Evolutionary conservation across 2,329 filamentous ascomycete genomes (phyloP).

Genomic region (Tolypocladium tundrense): DNA sequence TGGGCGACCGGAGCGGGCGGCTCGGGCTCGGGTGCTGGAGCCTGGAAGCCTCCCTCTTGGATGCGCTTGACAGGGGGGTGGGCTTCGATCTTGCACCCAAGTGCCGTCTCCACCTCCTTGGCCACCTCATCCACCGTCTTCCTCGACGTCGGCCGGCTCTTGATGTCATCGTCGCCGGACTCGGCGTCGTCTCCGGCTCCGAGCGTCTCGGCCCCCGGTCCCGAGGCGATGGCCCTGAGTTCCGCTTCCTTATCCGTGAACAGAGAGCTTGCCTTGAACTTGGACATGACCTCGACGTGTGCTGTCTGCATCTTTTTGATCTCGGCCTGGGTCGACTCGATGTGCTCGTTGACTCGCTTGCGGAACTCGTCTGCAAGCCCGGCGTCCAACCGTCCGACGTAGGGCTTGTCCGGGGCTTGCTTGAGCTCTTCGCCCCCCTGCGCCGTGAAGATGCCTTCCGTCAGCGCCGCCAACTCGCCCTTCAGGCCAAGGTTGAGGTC

Average conservation of each 20-base stretch:
- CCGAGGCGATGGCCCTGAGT: constrained; percentile 55
- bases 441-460: constrained; percentile 72
- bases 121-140: constrained; percentile 63
- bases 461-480: constrained; percentile 72
- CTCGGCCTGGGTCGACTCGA: constrained; percentile 65
- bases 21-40: constrained; percentile 39
- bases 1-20: constrained; percentile 15
- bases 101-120: constrained; percentile 58
- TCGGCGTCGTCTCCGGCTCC: constrained; percentile 49
- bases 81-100: constrained; percentile 56
- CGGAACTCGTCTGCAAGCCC: constrained; percentile 79
- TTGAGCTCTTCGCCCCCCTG: constrained; percentile 38
- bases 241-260: constrained; percentile 68
- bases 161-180: constrained; percentile 36
- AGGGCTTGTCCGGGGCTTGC: constrained; percentile 43
- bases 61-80: constrained; percentile 59
- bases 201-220: constrained; percentile 50
- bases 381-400: constrained; percentile 54
- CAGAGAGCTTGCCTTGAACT: constrained; percentile 59
- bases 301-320: constrained; percentile 75
- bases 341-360: constrained; percentile 61
- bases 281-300: constrained; percentile 66
- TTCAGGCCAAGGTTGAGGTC: constrained; percentile 79
- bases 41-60: constrained; percentile 67
- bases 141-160: constrained; percentile 24